Percentiles rank a stretch among this genome's conserved stretches.
Conservation (phyloP, 2,329 filamentous ascomycete species). For the Dendrostoma leiphaemia region DNA sequence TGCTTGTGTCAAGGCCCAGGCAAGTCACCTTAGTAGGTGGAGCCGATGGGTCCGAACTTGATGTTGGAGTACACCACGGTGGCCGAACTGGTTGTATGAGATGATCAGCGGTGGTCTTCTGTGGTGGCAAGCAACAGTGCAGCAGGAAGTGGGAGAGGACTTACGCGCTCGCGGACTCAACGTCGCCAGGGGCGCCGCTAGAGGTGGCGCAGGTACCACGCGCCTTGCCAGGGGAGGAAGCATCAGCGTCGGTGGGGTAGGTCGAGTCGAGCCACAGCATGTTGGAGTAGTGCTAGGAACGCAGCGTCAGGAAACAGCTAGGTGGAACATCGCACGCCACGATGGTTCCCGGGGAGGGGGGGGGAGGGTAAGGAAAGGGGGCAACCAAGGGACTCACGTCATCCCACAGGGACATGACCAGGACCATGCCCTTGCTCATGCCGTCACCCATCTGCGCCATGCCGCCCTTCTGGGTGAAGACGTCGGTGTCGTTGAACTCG, state of each 20-base stretch:
- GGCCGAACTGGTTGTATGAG: slow-evolving; percentile 23
- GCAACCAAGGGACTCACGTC: slow-evolving; percentile 34
- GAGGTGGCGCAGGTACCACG: slow-evolving; percentile 41
- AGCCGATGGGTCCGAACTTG: slow-evolving; percentile 23
- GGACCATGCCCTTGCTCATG: slow-evolving; percentile 55
- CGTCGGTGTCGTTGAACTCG: slow-evolving; percentile 49
- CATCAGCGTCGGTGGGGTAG: slow-evolving; percentile 43
- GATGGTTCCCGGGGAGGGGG: neutral
- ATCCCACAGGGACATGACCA: slow-evolving; percentile 61
- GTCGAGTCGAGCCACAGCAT: slow-evolving; percentile 64
- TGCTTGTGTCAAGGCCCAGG: too few species aligned
- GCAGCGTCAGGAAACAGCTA: too few species aligned
- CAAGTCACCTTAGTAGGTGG: slow-evolving; percentile 9
- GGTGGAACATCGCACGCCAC: neutral
- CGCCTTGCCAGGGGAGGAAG: slow-evolving; percentile 36
- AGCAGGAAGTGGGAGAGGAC: slow-evolving; percentile 32
- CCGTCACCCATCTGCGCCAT: slow-evolving; percentile 51
- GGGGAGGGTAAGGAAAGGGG: neutral
- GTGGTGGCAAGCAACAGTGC: too few species aligned
- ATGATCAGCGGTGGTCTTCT: too few species aligned
- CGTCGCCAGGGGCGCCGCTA: slow-evolving; percentile 37
- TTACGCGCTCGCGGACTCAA: slow-evolving; percentile 30
- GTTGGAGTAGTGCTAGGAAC: slow-evolving; percentile 52
- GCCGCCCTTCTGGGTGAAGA: slow-evolving; percentile 52
- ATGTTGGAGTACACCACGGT: slow-evolving; percentile 26